A percentile compares a stretch with the other conserved stretches of the same genome.
These are phyloP conservation scores for Arthroderma sp. DNA, from an alignment of 2,329 filamentous ascomycete genomes.

Conservation along the genomic window DNA sequence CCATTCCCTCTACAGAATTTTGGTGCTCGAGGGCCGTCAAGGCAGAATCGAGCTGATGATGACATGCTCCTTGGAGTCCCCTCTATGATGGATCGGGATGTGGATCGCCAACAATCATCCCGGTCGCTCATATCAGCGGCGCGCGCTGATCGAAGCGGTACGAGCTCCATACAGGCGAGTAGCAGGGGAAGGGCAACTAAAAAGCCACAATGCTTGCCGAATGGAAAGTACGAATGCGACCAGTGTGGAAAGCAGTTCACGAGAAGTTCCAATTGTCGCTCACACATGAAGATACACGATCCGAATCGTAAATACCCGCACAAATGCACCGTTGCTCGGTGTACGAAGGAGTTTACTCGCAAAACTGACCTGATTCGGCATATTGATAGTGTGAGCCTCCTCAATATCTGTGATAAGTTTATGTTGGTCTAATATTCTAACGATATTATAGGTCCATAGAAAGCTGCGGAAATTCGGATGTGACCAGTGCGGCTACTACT, in stretches of 20 bases:
- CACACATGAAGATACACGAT: slow-evolving; percentile 75
- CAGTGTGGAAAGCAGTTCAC: slow-evolving; percentile 70
- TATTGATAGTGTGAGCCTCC: slow-evolving; percentile 38
- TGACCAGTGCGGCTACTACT: slow-evolving; percentile 55
- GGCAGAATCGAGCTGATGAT: too few species aligned
- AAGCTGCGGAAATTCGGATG: slow-evolving; percentile 60
- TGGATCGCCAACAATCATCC: too few species aligned
- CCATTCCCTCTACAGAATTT: too few species aligned
- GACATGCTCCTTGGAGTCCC: too few species aligned
- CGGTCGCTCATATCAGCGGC: too few species aligned
- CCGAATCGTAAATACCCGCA: slow-evolving; percentile 58
- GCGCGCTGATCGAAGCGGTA: too few species aligned
- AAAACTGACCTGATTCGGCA: slow-evolving; percentile 62
- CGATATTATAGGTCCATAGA: slow-evolving; percentile 47
- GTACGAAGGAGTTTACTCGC: slow-evolving; percentile 64
- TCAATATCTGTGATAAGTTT: neutral
- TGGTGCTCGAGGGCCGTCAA: too few species aligned
- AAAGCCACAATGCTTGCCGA: slow-evolving; percentile 12
- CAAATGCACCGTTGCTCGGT: slow-evolving; percentile 51
- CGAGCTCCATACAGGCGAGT: too few species aligned
- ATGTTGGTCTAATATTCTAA: neutral
- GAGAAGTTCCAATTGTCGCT: slow-evolving; percentile 73
- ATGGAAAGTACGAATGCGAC: slow-evolving; percentile 60
- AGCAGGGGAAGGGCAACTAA: too few species aligned
- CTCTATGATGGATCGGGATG: too few species aligned